Conservation (phyloP, 768 basidiomycete genomes). For the Pisolithus marmoratus region DNA sequence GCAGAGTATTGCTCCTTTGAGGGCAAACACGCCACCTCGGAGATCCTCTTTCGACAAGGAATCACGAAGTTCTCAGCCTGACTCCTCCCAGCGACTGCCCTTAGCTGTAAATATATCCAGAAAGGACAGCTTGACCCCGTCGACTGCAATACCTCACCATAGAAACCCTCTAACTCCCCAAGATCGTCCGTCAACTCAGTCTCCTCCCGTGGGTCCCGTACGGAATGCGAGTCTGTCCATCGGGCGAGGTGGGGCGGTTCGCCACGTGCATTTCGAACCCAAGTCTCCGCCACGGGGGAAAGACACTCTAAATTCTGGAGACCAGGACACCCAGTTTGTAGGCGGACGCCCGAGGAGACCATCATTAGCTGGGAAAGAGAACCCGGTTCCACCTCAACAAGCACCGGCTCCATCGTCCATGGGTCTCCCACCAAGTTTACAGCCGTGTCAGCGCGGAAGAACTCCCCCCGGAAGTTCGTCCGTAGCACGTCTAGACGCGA, state of each 20-base stretch:
- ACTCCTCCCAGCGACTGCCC: constrained; percentile 22
- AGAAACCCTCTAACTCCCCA: background rate
- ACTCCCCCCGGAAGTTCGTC: constrained; percentile 11
- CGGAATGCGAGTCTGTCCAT: constrained; percentile 11
- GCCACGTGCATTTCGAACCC: constrained; percentile 6
- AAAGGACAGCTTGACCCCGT: constrained; percentile 5
- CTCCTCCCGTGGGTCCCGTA: constrained; percentile 9
- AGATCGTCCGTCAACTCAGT: constrained; percentile 3
- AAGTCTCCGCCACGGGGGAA: constrained; percentile 7
- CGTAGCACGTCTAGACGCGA: constrained; percentile 9
- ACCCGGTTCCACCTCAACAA: background rate
- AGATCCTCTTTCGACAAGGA: constrained; percentile 6
- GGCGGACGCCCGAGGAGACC: constrained; percentile 11
- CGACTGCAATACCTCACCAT: background rate
- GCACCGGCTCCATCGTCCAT: constrained; percentile 8
- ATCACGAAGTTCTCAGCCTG: constrained; percentile 11
- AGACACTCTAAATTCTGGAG: constrained; percentile 8
- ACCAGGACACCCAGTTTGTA: constrained; percentile 8
- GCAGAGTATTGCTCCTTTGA: constrained; percentile 36
- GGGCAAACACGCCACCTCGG: constrained; percentile 10
- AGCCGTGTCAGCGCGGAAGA: constrained; percentile 11
- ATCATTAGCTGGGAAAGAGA: constrained; percentile 13
- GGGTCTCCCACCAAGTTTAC: constrained; percentile 4
- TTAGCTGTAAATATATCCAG: constrained; percentile 18
- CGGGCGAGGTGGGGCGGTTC: constrained; percentile 15